Conservation (phyloP, 441 rosid genomes). For the Adansonia grandidieri region DNA sequence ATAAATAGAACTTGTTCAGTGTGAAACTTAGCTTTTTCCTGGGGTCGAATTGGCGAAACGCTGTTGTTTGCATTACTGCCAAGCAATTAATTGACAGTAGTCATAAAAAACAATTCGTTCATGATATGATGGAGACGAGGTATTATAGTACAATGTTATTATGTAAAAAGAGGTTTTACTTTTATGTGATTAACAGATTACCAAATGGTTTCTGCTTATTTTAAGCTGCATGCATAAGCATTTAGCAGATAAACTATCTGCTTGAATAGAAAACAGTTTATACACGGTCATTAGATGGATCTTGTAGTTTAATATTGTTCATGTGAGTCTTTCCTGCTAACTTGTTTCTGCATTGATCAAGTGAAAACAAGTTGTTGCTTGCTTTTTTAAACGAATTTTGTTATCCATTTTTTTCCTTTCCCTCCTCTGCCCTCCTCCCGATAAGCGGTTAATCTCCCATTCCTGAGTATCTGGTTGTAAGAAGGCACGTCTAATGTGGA, state of each 20-base stretch:
- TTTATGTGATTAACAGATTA: neutral
- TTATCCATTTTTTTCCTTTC: neutral
- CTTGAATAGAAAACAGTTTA: constrained; percentile 3
- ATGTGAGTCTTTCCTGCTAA: neutral
- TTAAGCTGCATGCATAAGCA: neutral
- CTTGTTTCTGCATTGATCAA: neutral
- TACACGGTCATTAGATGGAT: neutral
- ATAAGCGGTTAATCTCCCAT: neutral
- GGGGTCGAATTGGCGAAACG: neutral
- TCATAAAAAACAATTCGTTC: neutral
- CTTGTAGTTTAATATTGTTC: neutral
- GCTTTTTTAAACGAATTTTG: neutral
- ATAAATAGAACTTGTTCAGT: neutral
- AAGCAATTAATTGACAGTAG: constrained; percentile 3
- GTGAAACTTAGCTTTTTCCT: neutral
- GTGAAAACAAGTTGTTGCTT: neutral
- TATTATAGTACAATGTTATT: neutral
- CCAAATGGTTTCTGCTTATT: neutral
- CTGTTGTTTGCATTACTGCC: neutral
- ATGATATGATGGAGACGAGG: neutral
- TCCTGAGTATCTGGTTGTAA: neutral
- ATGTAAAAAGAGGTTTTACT: neutral
- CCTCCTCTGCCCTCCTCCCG: neutral
- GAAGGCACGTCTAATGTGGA: neutral
- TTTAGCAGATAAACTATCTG: neutral